Conservation (phyloP, 2,329 filamentous ascomycete species). For the Iodosphaeria phyllophila region DNA sequence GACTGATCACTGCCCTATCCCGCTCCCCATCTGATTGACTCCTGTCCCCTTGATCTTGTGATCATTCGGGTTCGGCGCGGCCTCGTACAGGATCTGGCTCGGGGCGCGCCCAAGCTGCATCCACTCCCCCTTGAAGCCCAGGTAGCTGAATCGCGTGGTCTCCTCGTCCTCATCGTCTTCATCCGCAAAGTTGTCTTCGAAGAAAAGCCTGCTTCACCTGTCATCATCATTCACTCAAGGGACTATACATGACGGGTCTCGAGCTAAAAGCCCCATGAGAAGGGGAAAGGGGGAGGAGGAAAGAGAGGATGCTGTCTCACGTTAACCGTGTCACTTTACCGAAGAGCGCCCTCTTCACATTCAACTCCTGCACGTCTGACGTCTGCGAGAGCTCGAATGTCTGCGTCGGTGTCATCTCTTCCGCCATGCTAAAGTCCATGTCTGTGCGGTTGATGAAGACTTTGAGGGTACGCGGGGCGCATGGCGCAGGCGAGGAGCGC, state of each 20-base stretch:
- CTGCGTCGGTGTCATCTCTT: slow-evolving; percentile 54
- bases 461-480: slow-evolving; percentile 67
- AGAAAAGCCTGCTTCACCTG: too few relatives aligned
- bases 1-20: too few relatives aligned
- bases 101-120: slow-evolving; percentile 73
- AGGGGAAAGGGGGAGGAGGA: too few relatives aligned
- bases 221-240: too few relatives aligned
- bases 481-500: slow-evolving; percentile 51
- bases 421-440: slow-evolving; percentile 65
- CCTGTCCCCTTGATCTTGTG: slow-evolving; percentile 48
- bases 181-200: slow-evolving; percentile 75
- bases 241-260: too few relatives aligned
- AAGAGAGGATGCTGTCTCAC: too few relatives aligned
- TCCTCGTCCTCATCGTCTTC: slow-evolving; percentile 75
- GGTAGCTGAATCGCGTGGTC: slow-evolving; percentile 58
- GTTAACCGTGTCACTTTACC: slow-evolving; percentile 65
- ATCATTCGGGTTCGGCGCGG: slow-evolving; percentile 78
- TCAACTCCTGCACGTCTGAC: slow-evolving; percentile 68
- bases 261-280: too few relatives aligned
- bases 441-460: slow-evolving; percentile 76
- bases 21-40: slow-evolving; percentile 34
- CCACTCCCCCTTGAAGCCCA: slow-evolving; percentile 91
- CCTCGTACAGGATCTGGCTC: slow-evolving; percentile 77
- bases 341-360: slow-evolving; percentile 76
- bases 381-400: slow-evolving; percentile 61